Conservation (phyloP, 306 rosid species). For the Quercus rubra region DNA sequence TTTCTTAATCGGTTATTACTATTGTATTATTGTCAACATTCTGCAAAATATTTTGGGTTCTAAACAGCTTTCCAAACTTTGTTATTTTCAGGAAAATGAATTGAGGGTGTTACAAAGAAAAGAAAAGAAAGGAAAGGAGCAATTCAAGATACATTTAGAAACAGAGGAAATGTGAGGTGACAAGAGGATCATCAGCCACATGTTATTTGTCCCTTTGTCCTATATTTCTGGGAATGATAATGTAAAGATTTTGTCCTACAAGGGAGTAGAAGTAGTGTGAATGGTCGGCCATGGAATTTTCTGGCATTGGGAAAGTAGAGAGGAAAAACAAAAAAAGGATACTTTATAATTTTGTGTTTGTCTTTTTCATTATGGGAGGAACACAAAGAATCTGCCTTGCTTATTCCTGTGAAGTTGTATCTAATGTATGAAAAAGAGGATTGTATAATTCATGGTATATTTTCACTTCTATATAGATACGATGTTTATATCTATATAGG, state of each 20-base stretch:
- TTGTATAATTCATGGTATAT: not conserved
- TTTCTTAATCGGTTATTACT: not conserved
- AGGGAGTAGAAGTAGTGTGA: conserved; percentile 20
- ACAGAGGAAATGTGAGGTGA: conserved; percentile 32
- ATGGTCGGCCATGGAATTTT: conserved; percentile 17
- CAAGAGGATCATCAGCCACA: conserved; percentile 53
- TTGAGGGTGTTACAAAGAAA: conserved; percentile 18
- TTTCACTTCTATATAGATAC: not conserved
- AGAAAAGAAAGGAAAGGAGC: conserved; percentile 17
- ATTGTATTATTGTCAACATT: not conserved
- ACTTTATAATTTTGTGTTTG: conserved; percentile 35
- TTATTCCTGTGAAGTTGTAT: conserved; percentile 14
- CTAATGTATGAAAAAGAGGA: conserved; percentile 9
- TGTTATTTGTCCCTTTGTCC: conserved; percentile 39
- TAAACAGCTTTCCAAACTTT: conserved; percentile 4
- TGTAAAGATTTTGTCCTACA: conserved; percentile 19
- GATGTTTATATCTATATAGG: too few relatives aligned
- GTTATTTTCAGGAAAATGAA: conserved; percentile 51
- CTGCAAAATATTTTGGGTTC: not conserved
- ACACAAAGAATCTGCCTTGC: conserved; percentile 28
- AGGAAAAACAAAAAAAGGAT: not conserved
- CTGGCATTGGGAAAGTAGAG: conserved; percentile 16
- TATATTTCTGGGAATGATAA: conserved; percentile 35
- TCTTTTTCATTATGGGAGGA: conserved; percentile 28
- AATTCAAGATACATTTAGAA: conserved; percentile 40